Percentiles rank a stretch among this genome's conserved stretches.
phyloP scores from a whole-genome alignment of 2,329 filamentous ascomycete genomes.

The Verticillium nonalfalfae region DNA sequence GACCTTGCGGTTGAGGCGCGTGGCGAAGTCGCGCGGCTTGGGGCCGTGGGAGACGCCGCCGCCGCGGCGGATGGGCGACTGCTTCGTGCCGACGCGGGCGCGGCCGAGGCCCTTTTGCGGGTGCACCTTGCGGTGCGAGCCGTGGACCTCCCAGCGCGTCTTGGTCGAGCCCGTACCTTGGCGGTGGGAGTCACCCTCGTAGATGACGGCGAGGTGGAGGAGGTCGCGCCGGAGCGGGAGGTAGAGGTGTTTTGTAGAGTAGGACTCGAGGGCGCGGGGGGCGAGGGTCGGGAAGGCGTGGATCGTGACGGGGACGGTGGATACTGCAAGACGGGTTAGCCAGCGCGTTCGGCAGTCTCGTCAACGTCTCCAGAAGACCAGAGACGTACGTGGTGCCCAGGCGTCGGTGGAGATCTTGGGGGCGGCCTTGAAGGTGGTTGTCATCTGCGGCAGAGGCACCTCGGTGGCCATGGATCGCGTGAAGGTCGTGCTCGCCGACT shows the following conservation, averaged over 20 bases:
- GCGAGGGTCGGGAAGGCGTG: constrained; percentile 88
- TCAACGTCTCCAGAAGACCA: not conserved
- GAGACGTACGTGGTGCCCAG: constrained; percentile 38
- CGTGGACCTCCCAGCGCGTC: constrained; percentile 76
- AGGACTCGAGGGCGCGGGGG: constrained; percentile 70
- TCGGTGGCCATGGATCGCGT: constrained; percentile 53
- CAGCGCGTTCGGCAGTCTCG: not conserved
- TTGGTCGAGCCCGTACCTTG: constrained; percentile 82
- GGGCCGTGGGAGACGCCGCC: constrained; percentile 91
- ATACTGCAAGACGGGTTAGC: constrained; percentile 28
- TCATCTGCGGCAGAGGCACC: constrained; percentile 29
- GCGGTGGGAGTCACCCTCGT: constrained; percentile 83
- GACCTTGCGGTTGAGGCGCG: constrained; percentile 75
- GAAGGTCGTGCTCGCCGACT: constrained; percentile 29
- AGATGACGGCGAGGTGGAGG: constrained; percentile 85
- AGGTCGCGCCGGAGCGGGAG: constrained; percentile 87
- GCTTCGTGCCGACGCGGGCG: constrained; percentile 73
- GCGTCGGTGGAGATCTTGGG: constrained; percentile 24
- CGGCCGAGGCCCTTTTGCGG: constrained; percentile 81
- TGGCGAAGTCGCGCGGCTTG: constrained; percentile 84
- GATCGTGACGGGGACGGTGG: constrained; percentile 73
- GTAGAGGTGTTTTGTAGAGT: constrained; percentile 75
- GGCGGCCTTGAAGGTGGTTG: constrained; percentile 25
- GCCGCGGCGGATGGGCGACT: constrained; percentile 75
- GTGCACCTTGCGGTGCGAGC: constrained; percentile 73